A percentile compares a stretch with the other conserved stretches of the same genome.
phyloP scores from a whole-genome alignment of 805 yeast species.

The Saccharomycopsis microspora region DNA sequence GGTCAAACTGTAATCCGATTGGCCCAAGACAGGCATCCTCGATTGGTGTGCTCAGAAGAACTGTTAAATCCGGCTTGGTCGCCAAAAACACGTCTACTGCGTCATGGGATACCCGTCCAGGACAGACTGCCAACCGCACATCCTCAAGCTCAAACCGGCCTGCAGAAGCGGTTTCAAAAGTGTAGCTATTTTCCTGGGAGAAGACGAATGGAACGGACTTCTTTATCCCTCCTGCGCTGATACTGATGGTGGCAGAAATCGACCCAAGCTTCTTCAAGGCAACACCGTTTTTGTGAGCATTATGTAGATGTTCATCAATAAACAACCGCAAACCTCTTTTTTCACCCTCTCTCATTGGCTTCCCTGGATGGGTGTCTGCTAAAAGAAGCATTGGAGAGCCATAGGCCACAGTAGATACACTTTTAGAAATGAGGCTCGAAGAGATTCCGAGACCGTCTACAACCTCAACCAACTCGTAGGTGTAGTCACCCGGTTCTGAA shows the following conservation, averaged over 20 bases:
- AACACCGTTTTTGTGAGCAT: not conserved
- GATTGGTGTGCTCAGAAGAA: slow-evolving; percentile 35
- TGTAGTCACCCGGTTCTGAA: slow-evolving; percentile 36
- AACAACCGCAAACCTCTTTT: slow-evolving; percentile 11
- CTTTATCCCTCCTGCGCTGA: slow-evolving; percentile 19
- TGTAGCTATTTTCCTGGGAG: slow-evolving; percentile 19
- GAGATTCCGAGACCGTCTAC: slow-evolving; percentile 35
- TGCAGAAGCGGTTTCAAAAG: slow-evolving; percentile 36
- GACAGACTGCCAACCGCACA: slow-evolving; percentile 52
- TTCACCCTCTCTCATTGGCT: slow-evolving; percentile 12
- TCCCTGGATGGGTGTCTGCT: slow-evolving; percentile 22
- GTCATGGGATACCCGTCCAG: slow-evolving; percentile 35
- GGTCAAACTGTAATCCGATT: slow-evolving; percentile 68
- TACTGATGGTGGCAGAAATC: slow-evolving; percentile 25
- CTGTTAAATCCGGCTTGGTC: slow-evolving; percentile 30
- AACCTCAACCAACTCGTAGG: slow-evolving; percentile 45
- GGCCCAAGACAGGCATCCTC: slow-evolving; percentile 88
- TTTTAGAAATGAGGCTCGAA: no score
- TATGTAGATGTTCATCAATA: slow-evolving; percentile 5
- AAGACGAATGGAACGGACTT: no score
- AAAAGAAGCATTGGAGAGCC: slow-evolving; percentile 42
- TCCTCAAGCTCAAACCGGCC: slow-evolving; percentile 54
- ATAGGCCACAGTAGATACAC: slow-evolving; percentile 33
- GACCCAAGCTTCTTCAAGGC: slow-evolving; percentile 19
- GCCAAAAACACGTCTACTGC: slow-evolving; percentile 19